Conservation (phyloP, 176 grass and related monocot species). For the Bonia amplexicaulis region DNA sequence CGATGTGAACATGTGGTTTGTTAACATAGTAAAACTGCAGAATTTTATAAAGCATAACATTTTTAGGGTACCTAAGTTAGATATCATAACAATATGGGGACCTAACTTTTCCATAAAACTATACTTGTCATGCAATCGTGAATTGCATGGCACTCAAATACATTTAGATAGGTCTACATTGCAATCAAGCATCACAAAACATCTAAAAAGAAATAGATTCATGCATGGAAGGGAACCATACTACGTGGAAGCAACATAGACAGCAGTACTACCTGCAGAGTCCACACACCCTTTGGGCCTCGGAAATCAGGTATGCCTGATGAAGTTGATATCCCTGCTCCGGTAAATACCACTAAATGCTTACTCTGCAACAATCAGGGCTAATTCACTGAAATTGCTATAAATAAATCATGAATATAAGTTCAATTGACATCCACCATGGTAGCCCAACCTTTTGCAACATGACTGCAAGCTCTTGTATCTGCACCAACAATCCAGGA, state of each 20-base stretch:
- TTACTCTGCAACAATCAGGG: conserved; percentile 75
- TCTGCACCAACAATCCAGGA: conserved; percentile 47
- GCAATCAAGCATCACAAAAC: neutral
- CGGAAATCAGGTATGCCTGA: conserved; percentile 96
- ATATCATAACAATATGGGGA: neutral
- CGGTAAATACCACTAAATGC: conserved; percentile 94
- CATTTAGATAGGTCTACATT: neutral
- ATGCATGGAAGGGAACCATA: neutral
- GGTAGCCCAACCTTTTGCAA: conserved; percentile 56
- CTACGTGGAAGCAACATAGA: neutral
- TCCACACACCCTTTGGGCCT: conserved; percentile 96
- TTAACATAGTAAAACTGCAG: neutral
- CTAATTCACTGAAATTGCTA: neutral
- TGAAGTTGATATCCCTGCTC: conserved; percentile 96
- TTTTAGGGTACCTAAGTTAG: neutral
- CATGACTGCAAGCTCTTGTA: conserved; percentile 87
- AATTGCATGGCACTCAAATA: neutral
- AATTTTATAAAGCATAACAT: neutral
- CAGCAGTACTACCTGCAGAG: conserved; percentile 71
- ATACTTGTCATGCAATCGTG: neutral
- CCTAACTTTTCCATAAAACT: neutral
- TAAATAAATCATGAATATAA: conserved; percentile 13
- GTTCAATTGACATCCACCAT: conserved; percentile 4
- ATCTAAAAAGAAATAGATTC: conserved; percentile 8
- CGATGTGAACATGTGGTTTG: neutral